These are phyloP conservation scores for Sanghuangporus weigelae DNA, from an alignment of 1,284 basidiomycete species.

Conservation along the genomic window DNA sequence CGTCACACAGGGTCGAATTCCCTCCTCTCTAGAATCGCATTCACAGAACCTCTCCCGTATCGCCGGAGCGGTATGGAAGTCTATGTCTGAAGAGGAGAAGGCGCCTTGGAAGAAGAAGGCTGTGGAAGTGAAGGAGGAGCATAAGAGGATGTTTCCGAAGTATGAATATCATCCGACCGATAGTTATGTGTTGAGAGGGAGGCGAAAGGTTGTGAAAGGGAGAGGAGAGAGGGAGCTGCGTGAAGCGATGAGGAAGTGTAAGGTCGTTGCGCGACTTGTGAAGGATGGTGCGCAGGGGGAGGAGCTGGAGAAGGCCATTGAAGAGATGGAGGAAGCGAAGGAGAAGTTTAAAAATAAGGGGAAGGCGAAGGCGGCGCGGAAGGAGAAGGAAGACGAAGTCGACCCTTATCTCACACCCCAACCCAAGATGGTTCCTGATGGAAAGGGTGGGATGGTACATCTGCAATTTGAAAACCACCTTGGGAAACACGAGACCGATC, in stretches of 20 bases:
- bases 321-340: not conserved
- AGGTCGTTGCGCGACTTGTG: conserved; percentile 6
- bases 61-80: conserved; percentile 49
- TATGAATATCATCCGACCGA: conserved; percentile 42
- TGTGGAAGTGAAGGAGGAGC: conserved; percentile 42
- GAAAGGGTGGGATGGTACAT: too few relatives aligned
- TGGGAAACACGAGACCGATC: too few relatives aligned
- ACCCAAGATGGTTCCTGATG: too few relatives aligned
- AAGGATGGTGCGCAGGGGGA: conserved; percentile 3
- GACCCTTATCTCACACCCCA: too few relatives aligned
- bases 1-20: conserved; percentile 34
- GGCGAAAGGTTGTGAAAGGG: conserved; percentile 20
- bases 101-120: conserved; percentile 48
- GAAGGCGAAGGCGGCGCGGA: not conserved
- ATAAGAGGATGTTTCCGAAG: conserved; percentile 38
- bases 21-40: conserved; percentile 35
- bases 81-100: conserved; percentile 39
- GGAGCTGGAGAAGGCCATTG: conserved; percentile 2
- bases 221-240: conserved; percentile 5
- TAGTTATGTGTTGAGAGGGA: conserved; percentile 25
- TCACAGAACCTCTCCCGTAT: conserved; percentile 55
- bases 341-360: not conserved
- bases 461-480: too few relatives aligned
- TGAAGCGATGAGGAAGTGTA: conserved; percentile 1
- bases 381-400: not conserved